Percentiles rank a stretch among this genome's conserved stretches.
phyloP scores from a whole-genome alignment of 106 monocot genomes.

The Dioscorea dumetorum region DNA sequence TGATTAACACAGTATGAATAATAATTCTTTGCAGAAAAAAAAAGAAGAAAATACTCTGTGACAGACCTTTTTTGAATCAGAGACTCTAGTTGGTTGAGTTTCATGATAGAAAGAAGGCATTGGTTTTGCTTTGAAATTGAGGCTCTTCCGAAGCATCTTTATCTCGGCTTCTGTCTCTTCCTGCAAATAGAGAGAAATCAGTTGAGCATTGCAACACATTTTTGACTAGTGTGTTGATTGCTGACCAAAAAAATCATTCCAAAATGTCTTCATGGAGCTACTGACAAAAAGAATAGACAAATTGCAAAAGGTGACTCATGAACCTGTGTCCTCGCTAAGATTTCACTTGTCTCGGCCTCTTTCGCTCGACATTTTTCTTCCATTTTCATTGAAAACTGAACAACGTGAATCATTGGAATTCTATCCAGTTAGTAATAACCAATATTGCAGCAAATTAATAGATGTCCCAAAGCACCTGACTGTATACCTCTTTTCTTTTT shows the following conservation, averaged over 20 bases:
- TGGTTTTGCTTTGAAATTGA: slow-evolving; percentile 65
- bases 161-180: slow-evolving; percentile 43
- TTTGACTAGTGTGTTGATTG: background rate
- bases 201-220: background rate
- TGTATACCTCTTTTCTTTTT: slow-evolving; percentile 65
- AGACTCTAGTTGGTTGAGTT: slow-evolving; percentile 6
- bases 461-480: background rate
- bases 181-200: slow-evolving; percentile 19
- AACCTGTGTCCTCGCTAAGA: slow-evolving; percentile 63
- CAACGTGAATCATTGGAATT: background rate
- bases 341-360: slow-evolving; percentile 45
- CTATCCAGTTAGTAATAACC: background rate
- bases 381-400: slow-evolving; percentile 52
- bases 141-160: slow-evolving; percentile 49
- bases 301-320: background rate
- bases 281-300: background rate
- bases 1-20: no score
- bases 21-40: no score
- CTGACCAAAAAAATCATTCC: background rate
- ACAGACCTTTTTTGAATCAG: slow-evolving; percentile 45
- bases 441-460: background rate
- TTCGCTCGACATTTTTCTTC: slow-evolving; percentile 56
- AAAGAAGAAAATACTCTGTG: no score
- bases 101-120: slow-evolving; percentile 74
- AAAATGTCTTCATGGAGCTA: background rate